Conservation (phyloP, 2,329 filamentous ascomycete species). For the Byssothecium circinans region DNA sequence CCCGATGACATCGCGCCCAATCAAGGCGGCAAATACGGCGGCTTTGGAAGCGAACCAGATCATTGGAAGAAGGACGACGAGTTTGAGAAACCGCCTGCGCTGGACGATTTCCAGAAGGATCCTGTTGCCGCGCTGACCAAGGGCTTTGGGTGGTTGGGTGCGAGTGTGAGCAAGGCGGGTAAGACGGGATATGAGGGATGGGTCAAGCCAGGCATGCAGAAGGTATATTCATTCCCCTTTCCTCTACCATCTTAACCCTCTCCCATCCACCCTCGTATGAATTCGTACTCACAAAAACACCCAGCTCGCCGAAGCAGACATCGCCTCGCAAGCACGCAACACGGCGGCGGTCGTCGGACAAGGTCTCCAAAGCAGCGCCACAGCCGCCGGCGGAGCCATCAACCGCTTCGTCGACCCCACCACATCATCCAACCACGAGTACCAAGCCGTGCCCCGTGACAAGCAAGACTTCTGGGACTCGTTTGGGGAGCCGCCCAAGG, state of each 20-base stretch:
- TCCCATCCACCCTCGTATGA: background rate
- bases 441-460: constrained; percentile 54
- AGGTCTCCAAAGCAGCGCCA: constrained; percentile 67
- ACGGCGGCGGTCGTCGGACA: constrained; percentile 58
- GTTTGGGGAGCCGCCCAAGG: constrained; percentile 67
- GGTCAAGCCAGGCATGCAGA: constrained; percentile 88
- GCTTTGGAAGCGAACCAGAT: constrained; percentile 79
- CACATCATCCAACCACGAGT: constrained; percentile 15
- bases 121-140: constrained; percentile 86
- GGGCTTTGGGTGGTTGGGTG: constrained; percentile 92
- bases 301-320: constrained; percentile 71
- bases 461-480: constrained; percentile 91
- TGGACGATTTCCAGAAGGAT: constrained; percentile 91
- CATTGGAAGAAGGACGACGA: constrained; percentile 49
- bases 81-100: constrained; percentile 59
- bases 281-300: constrained; percentile 22
- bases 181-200: constrained; percentile 89
- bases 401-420: constrained; percentile 69
- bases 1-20: constrained; percentile 76
- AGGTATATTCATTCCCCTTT: constrained; percentile 56
- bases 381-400: constrained; percentile 76
- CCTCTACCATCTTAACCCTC: too few species aligned
- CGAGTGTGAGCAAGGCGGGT: constrained; percentile 83
- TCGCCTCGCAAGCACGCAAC: constrained; percentile 61
- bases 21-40: constrained; percentile 89